phyloP scores from a whole-genome alignment of 2,329 filamentous ascomycete species.

The Rhynchosporium agropyri region DNA sequence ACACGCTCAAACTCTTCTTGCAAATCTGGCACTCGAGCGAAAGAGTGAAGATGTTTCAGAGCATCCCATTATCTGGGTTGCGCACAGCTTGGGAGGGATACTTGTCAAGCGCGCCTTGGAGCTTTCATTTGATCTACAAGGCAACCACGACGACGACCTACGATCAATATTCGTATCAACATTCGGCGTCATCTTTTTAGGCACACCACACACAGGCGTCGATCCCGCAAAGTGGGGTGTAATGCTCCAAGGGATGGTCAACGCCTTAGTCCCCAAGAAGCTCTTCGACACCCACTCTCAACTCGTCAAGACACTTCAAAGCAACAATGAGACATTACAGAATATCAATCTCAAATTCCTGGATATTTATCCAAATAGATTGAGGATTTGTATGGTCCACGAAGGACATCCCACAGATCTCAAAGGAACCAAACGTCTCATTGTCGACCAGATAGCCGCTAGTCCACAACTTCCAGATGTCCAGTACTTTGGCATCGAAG shows the following conservation, averaged over 20 bases:
- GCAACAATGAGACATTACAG: slow-evolving; percentile 72
- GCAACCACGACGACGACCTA: slow-evolving; percentile 62
- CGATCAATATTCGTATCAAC: slow-evolving; percentile 74
- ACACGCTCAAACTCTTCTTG: slow-evolving; percentile 70
- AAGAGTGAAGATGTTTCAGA: slow-evolving; percentile 57
- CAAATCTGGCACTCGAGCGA: slow-evolving; percentile 64
- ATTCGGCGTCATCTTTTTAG: slow-evolving; percentile 75
- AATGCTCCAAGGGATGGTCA: slow-evolving; percentile 68
- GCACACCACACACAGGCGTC: slow-evolving; percentile 74
- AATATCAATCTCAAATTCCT: slow-evolving; percentile 75
- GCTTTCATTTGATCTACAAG: slow-evolving; percentile 64
- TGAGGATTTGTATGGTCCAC: slow-evolving; percentile 68
- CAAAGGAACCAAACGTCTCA: slow-evolving; percentile 61
- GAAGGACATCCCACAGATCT: slow-evolving; percentile 73
- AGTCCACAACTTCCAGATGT: slow-evolving; percentile 70
- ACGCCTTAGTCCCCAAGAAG: slow-evolving; percentile 64
- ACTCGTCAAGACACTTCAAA: slow-evolving; percentile 70
- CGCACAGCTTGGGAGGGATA: slow-evolving; percentile 73
- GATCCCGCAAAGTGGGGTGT: slow-evolving; percentile 69
- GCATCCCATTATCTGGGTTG: slow-evolving; percentile 75
- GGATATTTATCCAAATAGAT: slow-evolving; percentile 61
- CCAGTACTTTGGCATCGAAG: slow-evolving; percentile 74
- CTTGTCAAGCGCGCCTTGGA: slow-evolving; percentile 71
- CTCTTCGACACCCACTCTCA: slow-evolving; percentile 69
- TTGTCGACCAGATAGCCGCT: slow-evolving; percentile 72